phyloP scores from a whole-genome alignment of 1,284 basidiomycete genomes.

The Veloboletus limbatus region DNA sequence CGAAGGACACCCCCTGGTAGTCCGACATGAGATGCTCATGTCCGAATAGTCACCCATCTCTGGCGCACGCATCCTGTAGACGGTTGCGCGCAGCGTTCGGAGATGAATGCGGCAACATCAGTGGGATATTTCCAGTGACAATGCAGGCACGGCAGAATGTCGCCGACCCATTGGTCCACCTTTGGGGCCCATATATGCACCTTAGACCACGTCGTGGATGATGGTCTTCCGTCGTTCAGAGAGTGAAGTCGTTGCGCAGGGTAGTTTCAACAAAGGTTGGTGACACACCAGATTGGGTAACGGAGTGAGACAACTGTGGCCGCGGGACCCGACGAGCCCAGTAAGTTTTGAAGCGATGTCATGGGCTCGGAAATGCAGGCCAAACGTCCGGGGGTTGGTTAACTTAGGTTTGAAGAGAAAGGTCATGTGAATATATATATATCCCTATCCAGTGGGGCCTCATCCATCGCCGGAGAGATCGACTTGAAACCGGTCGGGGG shows the following conservation, averaged over 20 bases:
- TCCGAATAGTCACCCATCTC: conserved; percentile 2
- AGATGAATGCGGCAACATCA: conserved; percentile 21
- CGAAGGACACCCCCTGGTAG: conserved; percentile 17
- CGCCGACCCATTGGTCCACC: neutral
- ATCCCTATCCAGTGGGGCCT: neutral
- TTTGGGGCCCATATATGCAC: neutral
- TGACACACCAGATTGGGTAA: neutral
- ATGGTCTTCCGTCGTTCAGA: neutral
- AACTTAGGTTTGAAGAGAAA: conserved; percentile 6
- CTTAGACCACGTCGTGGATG: neutral
- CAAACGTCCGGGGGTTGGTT: neutral
- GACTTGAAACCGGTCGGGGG: neutral
- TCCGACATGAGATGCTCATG: conserved; percentile 5
- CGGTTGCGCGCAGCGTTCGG: conserved; percentile 13
- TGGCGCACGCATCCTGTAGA: conserved; percentile 5
- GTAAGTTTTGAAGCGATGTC: neutral
- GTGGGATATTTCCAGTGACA: conserved; percentile 1
- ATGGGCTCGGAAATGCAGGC: neutral
- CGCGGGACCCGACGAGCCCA: neutral
- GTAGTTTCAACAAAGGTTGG: conserved; percentile 1
- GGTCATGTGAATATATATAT: neutral
- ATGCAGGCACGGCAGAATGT: neutral
- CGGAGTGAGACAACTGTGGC: neutral
- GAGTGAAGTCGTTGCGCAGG: neutral
- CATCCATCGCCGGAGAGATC: neutral